Conservation (phyloP, 371 early-diverging fungal species). For the Zychaea mexicana region DNA sequence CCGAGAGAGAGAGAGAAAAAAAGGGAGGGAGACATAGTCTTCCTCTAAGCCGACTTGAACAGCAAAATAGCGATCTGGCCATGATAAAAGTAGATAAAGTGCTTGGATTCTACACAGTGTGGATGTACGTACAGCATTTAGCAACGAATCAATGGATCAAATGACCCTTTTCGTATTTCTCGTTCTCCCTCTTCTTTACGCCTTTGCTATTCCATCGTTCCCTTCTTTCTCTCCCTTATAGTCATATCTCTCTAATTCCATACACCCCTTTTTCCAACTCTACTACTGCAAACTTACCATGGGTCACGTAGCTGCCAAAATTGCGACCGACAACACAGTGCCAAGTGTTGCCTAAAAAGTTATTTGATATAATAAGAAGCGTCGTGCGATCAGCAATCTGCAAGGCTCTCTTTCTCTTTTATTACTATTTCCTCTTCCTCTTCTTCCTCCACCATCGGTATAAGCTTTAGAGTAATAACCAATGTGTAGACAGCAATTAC, state of each 20-base stretch:
- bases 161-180: too few species aligned
- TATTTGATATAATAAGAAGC: too few species aligned
- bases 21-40: too few species aligned
- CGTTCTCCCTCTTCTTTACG: not conserved
- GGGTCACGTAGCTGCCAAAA: conserved; percentile 98
- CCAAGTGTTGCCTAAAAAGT: conserved; percentile 92
- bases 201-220: not conserved
- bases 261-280: too few species aligned
- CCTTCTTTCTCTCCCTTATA: not conserved
- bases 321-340: conserved; percentile 97
- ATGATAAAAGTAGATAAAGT: conserved; percentile 98
- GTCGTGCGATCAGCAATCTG: too few species aligned
- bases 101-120: conserved; percentile 75
- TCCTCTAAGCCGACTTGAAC: conserved; percentile 86
- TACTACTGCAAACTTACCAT: conserved; percentile 83
- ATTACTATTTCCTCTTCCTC: not conserved
- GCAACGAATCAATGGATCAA: too few species aligned
- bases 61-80: conserved; percentile 94
- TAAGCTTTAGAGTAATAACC: too few species aligned
- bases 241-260: too few species aligned
- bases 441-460: not conserved
- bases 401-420: not conserved
- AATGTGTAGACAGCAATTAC: conserved; percentile 29
- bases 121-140: too few species aligned
- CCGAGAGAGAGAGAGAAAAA: too few species aligned